Conservation (phyloP, 2,329 filamentous ascomycete genomes). For the Sporothrix dimorphospora region DNA sequence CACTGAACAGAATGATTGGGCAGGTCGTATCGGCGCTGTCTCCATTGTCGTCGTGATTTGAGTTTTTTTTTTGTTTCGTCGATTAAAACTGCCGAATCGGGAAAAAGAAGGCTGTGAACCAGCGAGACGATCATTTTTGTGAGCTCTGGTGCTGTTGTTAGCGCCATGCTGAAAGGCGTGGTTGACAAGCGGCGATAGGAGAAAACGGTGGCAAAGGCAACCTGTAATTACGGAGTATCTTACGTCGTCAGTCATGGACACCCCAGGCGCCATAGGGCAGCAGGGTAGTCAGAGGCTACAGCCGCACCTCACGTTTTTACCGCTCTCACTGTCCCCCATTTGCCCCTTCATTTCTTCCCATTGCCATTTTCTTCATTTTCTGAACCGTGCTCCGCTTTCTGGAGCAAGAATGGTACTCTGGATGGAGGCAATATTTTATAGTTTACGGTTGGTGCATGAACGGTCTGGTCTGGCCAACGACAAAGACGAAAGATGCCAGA, state of each 20-base stretch:
- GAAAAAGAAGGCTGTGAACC: neutral
- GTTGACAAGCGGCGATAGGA: constrained; percentile 1
- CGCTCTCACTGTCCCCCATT: neutral
- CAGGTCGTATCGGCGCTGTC: neutral
- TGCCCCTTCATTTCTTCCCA: neutral
- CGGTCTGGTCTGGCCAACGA: too few species aligned
- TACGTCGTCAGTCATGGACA: too few species aligned
- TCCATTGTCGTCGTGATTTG: neutral
- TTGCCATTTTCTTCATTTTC: neutral
- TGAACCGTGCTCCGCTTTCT: neutral
- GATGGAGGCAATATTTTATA: too few species aligned
- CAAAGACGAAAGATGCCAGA: neutral
- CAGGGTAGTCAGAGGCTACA: neutral
- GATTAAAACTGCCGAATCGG: neutral
- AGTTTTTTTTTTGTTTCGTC: neutral
- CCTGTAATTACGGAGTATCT: too few species aligned
- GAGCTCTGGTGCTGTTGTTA: neutral
- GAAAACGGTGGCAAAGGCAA: neutral
- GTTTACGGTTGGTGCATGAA: too few species aligned
- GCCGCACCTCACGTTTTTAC: too few species aligned
- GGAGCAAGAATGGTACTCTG: too few species aligned
- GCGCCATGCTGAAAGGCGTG: neutral
- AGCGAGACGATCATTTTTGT: too few species aligned
- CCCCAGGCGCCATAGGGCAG: too few species aligned
- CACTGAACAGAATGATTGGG: too few species aligned